Conservation (phyloP, 208 protist species). For the Acanthamoeba healyi region DNA sequence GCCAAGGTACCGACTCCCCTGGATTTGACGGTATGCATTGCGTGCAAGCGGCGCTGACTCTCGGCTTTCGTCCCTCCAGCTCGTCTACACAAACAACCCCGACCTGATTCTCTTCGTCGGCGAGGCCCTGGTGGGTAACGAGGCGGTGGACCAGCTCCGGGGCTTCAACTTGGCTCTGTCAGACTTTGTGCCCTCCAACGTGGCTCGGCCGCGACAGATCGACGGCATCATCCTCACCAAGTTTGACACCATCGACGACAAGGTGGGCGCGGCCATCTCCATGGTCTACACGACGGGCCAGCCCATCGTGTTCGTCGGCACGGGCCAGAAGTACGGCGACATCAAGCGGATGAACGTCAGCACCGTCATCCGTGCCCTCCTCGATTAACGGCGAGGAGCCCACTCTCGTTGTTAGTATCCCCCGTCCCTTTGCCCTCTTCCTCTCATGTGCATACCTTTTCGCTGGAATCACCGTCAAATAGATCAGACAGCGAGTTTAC, state of each 20-base stretch:
- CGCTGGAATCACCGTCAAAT: no score
- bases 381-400: slow-evolving; percentile 3
- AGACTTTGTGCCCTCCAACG: slow-evolving; percentile 92
- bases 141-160: slow-evolving; percentile 98
- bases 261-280: slow-evolving; percentile 99
- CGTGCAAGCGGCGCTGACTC: not conserved
- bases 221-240: slow-evolving; percentile 99
- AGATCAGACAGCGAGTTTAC: no score
- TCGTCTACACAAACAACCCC: slow-evolving; percentile 97
- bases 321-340: slow-evolving; percentile 91
- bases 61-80: slow-evolving; percentile 76
- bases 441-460: slow-evolving; percentile 29
- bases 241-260: slow-evolving; percentile 99
- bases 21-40: not conserved
- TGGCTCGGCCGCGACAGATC: slow-evolving; percentile 93
- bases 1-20: slow-evolving; percentile 90
- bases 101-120: slow-evolving; percentile 99
- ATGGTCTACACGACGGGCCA: slow-evolving; percentile 99
- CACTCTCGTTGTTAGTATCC: not conserved
- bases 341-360: slow-evolving; percentile 72
- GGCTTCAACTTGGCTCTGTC: slow-evolving; percentile 98
- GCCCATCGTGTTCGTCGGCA: slow-evolving; percentile 99
- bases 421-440: not conserved
- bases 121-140: slow-evolving; percentile 99
- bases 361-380: slow-evolving; percentile 60